Percentiles rank a stretch among this genome's conserved stretches.
Conservation (phyloP, 2,329 filamentous ascomycete species). For the Colletotrichum echinochloae region DNA sequence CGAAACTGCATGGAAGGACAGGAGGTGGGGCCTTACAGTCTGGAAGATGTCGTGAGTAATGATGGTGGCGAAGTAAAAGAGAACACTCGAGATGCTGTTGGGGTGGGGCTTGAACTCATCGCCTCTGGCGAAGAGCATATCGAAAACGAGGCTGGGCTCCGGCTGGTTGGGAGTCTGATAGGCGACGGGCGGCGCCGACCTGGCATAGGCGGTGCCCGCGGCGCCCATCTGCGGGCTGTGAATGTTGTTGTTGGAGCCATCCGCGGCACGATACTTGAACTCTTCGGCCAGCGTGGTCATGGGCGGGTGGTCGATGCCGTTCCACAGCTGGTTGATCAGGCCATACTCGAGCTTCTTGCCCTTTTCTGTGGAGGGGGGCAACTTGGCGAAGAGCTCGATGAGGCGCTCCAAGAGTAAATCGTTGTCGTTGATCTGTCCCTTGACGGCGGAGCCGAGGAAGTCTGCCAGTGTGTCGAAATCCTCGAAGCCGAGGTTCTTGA, state of each 20-base stretch:
- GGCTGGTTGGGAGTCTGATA: constrained; percentile 41
- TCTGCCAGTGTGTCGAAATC: constrained; percentile 40
- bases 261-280: constrained; percentile 42
- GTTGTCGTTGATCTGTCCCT: constrained; percentile 39
- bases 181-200: constrained; percentile 36
- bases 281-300: constrained; percentile 38
- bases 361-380: constrained; percentile 37
- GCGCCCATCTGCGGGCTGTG: constrained; percentile 38
- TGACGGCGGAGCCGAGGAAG: constrained; percentile 37
- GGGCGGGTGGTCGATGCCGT: constrained; percentile 42
- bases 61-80: constrained; percentile 63
- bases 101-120: constrained; percentile 46
- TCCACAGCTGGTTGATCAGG: constrained; percentile 42
- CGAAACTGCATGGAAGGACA: constrained; percentile 27
- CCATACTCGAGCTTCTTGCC: constrained; percentile 39
- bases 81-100: constrained; percentile 58
- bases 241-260: constrained; percentile 43
- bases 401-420: constrained; percentile 40
- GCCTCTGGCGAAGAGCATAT: constrained; percentile 41
- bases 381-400: constrained; percentile 41
- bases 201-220: constrained; percentile 41
- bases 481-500: constrained; percentile 41
- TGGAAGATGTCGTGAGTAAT: constrained; percentile 65
- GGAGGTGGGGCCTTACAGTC: constrained; percentile 42
- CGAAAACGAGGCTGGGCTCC: constrained; percentile 41